Conservation (phyloP, 1,284 basidiomycete species). For the Prillingera fragicola region DNA sequence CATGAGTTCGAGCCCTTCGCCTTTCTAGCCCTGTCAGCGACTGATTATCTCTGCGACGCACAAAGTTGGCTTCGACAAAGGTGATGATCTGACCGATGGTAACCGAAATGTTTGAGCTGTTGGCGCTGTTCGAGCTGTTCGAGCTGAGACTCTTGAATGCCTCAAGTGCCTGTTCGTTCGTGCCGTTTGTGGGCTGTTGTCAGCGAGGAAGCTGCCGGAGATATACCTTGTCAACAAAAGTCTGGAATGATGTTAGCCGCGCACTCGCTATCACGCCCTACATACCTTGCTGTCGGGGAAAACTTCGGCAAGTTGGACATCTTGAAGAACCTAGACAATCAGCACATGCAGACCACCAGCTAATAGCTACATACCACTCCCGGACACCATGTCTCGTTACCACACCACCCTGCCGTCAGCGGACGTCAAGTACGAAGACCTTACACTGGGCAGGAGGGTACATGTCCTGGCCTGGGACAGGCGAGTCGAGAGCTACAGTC, state of each 20-base stretch:
- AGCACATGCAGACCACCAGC: background rate
- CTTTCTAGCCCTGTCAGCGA: constrained; percentile 45
- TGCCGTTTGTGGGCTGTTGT: constrained; percentile 62
- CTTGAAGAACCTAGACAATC: constrained; percentile 60
- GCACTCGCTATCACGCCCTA: background rate
- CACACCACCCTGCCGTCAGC: constrained; percentile 29
- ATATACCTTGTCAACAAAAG: constrained; percentile 65
- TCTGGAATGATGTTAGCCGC: constrained; percentile 16
- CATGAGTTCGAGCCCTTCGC: constrained; percentile 78
- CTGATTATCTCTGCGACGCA: constrained; percentile 18
- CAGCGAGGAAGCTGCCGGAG: background rate
- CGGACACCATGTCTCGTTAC: constrained; percentile 72
- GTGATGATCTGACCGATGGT: constrained; percentile 51
- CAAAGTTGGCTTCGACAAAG: constrained; percentile 73
- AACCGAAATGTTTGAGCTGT: constrained; percentile 22
- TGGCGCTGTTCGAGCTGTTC: background rate
- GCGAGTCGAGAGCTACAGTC: constrained; percentile 54
- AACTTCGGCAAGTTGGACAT: constrained; percentile 70
- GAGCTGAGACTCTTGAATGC: constrained; percentile 53
- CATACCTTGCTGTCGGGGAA: constrained; percentile 75
- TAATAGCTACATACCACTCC: constrained; percentile 56
- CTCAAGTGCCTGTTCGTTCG: constrained; percentile 60
- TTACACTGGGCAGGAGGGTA: constrained; percentile 62
- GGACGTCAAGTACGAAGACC: no score
- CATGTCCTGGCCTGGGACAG: constrained; percentile 62